These are phyloP conservation scores for Pharus latifolius DNA, from an alignment of 176 grass and related monocot genomes.

Conservation along the genomic window DNA sequence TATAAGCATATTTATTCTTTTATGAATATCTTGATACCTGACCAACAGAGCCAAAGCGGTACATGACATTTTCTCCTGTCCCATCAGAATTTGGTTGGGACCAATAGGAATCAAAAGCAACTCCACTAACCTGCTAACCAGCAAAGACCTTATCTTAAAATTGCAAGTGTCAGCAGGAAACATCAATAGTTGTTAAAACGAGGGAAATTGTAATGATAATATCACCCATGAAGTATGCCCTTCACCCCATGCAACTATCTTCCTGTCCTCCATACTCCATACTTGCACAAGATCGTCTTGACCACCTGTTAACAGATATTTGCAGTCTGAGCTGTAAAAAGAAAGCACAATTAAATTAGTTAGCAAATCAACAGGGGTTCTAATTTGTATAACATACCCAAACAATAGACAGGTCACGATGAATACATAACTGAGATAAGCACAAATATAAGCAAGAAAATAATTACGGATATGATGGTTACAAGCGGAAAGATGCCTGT, in stretches of 20 bases:
- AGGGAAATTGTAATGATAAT: constrained; percentile 9
- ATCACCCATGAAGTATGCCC: constrained; percentile 98
- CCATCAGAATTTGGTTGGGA: constrained; percentile 74
- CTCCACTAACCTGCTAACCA: constrained; percentile 73
- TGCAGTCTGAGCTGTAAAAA: constrained; percentile 60
- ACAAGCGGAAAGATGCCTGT: constrained; percentile 1
- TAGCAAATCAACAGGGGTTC: too few species aligned
- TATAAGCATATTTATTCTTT: not conserved
- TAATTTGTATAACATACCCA: too few species aligned
- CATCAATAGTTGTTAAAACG: not conserved
- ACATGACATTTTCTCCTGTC: constrained; percentile 66
- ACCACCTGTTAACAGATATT: constrained; percentile 84
- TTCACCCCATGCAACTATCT: constrained; percentile 93
- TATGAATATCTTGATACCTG: constrained; percentile 49
- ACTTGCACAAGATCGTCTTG: constrained; percentile 98
- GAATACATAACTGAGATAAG: too few species aligned
- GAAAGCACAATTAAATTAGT: constrained; percentile 13
- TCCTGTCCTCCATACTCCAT: constrained; percentile 92
- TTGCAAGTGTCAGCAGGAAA: not conserved
- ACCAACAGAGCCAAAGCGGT: constrained; percentile 91
- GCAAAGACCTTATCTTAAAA: constrained; percentile 11
- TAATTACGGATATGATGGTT: not conserved
- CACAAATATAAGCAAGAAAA: not conserved
- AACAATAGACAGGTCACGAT: too few species aligned
- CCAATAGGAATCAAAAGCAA: constrained; percentile 93